Evolutionary conservation across 108 stramenopile species (phyloP), one percentile per base, ranked within the genome.

Genomic region (Nitzschia putrida): DNA sequence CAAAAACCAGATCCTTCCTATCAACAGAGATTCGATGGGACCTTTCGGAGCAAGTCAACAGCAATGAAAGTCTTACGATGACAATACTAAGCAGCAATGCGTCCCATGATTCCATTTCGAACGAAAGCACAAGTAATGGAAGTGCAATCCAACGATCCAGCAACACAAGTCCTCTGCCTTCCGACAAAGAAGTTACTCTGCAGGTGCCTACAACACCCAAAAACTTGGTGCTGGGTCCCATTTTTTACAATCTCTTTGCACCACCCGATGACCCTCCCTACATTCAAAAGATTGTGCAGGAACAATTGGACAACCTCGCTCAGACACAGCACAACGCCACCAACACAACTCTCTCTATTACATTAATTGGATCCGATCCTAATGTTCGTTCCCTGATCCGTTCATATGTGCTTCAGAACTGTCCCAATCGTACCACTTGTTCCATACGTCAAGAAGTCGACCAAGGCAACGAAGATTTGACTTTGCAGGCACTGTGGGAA

Each of bases 401-500:
- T n/a, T n/a, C n/a, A n/a, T n/a, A n/a, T n/a, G n/a, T n/a, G n/a
- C n/a, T n/a, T n/a, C n/a, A n/a, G n/a, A n/a, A n/a, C n/a, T n/a
- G n/a, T n/a, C n/a, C n/a, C 24, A 8, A 53, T n/a, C n/a, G n/a
- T n/a, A n/a, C n/a, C 13, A 12, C 23, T 25, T 68, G 67, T 44
- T 38, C 38, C 7, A 10, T 68, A 3, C 18, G 39, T 13, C 16
- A 55, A 22, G 8, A 8, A 4, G 9, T 68, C 7, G 14, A 8
- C 7, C 4, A 9, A 8, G 67, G 67, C 5, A 21, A 68, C 57
- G 69, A 70, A 53, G 24, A 40, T 23, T 6, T 60, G 7, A 70
- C 69, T 21, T 37, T 70, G 7, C 69, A 70, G 34, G 37, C 61
- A 7, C 45, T 70, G 6, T 70, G 69, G 69, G 69, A 70, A 20